phyloP scores from a whole-genome alignment of 441 rosid genomes.

The Adansonia gregorii region DNA sequence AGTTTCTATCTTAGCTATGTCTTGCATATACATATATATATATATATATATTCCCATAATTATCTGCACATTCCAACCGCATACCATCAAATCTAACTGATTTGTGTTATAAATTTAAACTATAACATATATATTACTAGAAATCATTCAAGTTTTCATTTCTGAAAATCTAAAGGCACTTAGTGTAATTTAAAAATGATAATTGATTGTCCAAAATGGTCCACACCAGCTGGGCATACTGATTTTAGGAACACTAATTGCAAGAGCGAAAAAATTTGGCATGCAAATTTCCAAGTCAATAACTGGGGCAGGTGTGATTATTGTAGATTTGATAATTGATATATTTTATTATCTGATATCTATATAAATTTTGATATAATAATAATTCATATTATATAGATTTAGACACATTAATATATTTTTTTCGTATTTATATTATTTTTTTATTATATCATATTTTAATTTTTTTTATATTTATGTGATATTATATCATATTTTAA shows the following conservation, averaged over 20 bases:
- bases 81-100: background rate
- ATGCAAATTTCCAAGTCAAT: constrained; percentile 15
- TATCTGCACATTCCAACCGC: background rate
- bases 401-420: too few relatives aligned
- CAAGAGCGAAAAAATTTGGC: background rate
- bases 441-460: too few relatives aligned
- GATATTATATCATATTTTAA: too few relatives aligned
- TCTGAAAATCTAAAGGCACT: background rate
- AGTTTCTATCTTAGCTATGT: too few relatives aligned
- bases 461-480: too few relatives aligned
- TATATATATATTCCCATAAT: background rate
- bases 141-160: background rate
- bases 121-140: background rate
- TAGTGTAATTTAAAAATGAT: background rate
- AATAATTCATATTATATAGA: too few relatives aligned
- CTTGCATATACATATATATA: too few relatives aligned
- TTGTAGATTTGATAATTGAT: background rate
- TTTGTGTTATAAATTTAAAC: background rate
- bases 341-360: too few relatives aligned
- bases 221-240: background rate
- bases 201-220: constrained; percentile 8
- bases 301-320: constrained; percentile 4
- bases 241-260: constrained; percentile 6
- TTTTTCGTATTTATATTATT: too few relatives aligned
- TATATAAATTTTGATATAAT: too few relatives aligned